Evolutionary conservation across 2,329 filamentous ascomycete genomes (phyloP), one percentile per base, ranked within the genome.

Genomic region (Pseudocercospora crystallina): DNA sequence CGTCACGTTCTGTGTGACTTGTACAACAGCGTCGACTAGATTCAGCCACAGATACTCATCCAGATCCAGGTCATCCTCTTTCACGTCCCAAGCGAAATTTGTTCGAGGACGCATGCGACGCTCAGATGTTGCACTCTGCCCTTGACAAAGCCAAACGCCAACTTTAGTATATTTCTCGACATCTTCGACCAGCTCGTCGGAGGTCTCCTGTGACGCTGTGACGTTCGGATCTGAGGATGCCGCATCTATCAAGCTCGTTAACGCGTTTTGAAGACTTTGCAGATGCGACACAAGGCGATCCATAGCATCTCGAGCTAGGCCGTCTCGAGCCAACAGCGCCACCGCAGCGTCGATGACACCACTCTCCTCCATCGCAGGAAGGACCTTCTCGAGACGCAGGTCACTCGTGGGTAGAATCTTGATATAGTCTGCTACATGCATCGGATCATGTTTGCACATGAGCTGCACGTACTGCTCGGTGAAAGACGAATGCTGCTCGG

Each of bases 81-180:
- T 75, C 43, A 81, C 71, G 4, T 80, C 71, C 60, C 62, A 53
- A 48, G 65, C 49, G 51, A 70, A 46, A 60, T 70, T 61, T 56
- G 70, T 61, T 61, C 71, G 59, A 14, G 65, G 66, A 37, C 66
- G 61, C 20, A 61, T 60, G 14, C 52, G 50, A 2, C 65, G 59
- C n/a, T 60, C 37, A 5, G 58, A 56, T 0, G 79, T 80, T 63
- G 86, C 88, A 42, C 83, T 89, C 66, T 96, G 90, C 1, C 86
- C 84, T 70, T 95, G 89, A 62, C 94, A 97, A 10, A 99, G 76
- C 94, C 94, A 99, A 43, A 95, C 92, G 11, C 95, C 94, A 1
- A 99, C 89, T 57, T 90, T 86, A 1, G 86, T 84, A 70, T 96
- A 97, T 67, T 95, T 96, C 54, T 95, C 85, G 13, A 99, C 74